phyloP scores from a whole-genome alignment of 768 basidiomycete genomes.

The Kwoniella bestiolae region DNA sequence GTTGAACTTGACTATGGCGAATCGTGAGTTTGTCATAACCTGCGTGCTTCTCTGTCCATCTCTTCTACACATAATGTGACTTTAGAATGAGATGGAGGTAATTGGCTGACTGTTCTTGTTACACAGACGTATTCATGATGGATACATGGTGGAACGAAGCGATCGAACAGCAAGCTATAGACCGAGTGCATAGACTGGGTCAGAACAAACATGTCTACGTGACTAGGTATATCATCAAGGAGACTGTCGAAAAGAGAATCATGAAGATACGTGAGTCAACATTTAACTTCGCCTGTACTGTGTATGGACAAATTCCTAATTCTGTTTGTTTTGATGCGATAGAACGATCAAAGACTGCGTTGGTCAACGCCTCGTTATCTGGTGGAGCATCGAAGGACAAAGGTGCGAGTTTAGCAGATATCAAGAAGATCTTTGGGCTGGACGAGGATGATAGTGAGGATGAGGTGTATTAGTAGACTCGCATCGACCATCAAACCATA shows the following conservation, averaged over 20 bases:
- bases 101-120: neutral
- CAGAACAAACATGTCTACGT: slow-evolving; percentile 56
- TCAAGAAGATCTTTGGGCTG: slow-evolving; percentile 56
- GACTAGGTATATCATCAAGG: slow-evolving; percentile 56
- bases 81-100: neutral
- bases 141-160: slow-evolving; percentile 57
- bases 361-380: slow-evolving; percentile 54
- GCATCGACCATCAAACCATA: no score
- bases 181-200: slow-evolving; percentile 54
- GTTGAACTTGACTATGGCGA: slow-evolving; percentile 67
- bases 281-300: neutral
- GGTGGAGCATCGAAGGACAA: slow-evolving; percentile 49
- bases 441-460: slow-evolving; percentile 54
- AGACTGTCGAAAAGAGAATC: slow-evolving; percentile 52
- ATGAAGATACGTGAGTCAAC: slow-evolving; percentile 52
- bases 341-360: slow-evolving; percentile 55
- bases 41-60: no score
- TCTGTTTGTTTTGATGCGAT: slow-evolving; percentile 6
- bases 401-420: slow-evolving; percentile 46
- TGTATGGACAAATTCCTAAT: no score
- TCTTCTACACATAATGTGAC: no score
- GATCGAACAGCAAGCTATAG: slow-evolving; percentile 57
- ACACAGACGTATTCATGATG: slow-evolving; percentile 55
- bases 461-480: slow-evolving; percentile 27
- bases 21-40: slow-evolving; percentile 38